Evolutionary conservation across 2,329 filamentous ascomycete species (phyloP).

Genomic region (Fusarium bactridioides): DNA sequence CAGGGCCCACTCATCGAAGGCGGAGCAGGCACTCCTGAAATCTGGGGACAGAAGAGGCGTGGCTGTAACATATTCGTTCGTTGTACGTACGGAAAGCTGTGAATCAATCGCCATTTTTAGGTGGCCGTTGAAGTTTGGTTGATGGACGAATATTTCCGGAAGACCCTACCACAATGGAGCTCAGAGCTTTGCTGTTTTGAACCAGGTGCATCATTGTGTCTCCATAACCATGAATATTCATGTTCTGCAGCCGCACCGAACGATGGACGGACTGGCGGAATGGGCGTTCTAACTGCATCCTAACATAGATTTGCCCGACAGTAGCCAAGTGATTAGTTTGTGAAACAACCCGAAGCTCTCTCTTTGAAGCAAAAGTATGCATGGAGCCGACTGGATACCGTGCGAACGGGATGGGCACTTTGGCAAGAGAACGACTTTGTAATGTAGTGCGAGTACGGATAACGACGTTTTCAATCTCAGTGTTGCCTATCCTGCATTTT

Average conservation of each 20-base stretch:
- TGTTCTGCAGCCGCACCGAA: background rate
- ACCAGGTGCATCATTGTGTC: background rate
- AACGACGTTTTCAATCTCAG: background rate
- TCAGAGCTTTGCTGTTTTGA: background rate
- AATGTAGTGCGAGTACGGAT: background rate
- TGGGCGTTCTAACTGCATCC: background rate
- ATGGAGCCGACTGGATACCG: constrained; percentile 26
- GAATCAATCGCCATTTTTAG: constrained; percentile 10
- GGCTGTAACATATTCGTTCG: constrained; percentile 6
- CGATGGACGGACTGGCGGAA: background rate
- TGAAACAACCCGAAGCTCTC: background rate
- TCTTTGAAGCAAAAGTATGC: constrained; percentile 11
- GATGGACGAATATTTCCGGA: background rate
- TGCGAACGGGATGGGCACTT: constrained; percentile 22
- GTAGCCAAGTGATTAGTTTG: background rate
- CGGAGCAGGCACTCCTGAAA: constrained; percentile 39
- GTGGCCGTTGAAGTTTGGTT: constrained; percentile 9
- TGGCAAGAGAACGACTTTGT: background rate
- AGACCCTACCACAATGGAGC: background rate
- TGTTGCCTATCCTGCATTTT: background rate
- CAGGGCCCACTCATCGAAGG: constrained; percentile 17
- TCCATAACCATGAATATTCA: background rate
- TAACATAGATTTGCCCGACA: background rate
- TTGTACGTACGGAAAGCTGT: background rate
- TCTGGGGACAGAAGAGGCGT: constrained; percentile 38